Evolutionary conservation across 164 flowering plant genomes (phyloP).

Genomic region (Cinnamomum chago): DNA sequence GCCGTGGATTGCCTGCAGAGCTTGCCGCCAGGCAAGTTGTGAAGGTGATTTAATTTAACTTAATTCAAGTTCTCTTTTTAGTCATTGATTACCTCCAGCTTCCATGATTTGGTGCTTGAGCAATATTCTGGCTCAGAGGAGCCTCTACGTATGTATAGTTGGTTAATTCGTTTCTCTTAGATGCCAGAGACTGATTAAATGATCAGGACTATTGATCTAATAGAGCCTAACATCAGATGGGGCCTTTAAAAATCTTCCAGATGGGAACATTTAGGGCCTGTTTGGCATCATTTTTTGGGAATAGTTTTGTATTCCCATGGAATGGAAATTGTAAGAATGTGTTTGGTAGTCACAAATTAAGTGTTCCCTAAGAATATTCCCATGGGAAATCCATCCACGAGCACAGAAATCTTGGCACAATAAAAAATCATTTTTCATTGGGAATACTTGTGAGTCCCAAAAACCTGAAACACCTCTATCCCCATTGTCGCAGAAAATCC

Average conservation of each 20-base stretch:
- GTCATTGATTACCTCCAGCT: not conserved
- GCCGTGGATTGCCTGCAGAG: conserved; percentile 86
- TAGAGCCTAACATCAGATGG: not conserved
- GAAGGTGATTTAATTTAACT: conserved; percentile 41
- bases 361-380: too few species aligned
- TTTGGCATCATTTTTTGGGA: too few species aligned
- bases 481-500: too few species aligned
- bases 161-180: not conserved
- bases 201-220: not conserved
- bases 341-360: too few species aligned
- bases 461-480: too few species aligned
- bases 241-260: not conserved
- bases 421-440: too few species aligned
- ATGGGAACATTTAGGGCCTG: too few species aligned
- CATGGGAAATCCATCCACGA: too few species aligned
- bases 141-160: not conserved
- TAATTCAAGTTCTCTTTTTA: not conserved
- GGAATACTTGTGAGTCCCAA: too few species aligned
- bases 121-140: not conserved
- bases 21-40: conserved; percentile 89
- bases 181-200: not conserved
- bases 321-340: too few species aligned
- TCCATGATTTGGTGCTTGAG: not conserved
- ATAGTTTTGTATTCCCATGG: too few species aligned
- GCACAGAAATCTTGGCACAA: too few species aligned